Conservation (phyloP, 257 asterid species). For the Schizonepeta tenuifolia region DNA sequence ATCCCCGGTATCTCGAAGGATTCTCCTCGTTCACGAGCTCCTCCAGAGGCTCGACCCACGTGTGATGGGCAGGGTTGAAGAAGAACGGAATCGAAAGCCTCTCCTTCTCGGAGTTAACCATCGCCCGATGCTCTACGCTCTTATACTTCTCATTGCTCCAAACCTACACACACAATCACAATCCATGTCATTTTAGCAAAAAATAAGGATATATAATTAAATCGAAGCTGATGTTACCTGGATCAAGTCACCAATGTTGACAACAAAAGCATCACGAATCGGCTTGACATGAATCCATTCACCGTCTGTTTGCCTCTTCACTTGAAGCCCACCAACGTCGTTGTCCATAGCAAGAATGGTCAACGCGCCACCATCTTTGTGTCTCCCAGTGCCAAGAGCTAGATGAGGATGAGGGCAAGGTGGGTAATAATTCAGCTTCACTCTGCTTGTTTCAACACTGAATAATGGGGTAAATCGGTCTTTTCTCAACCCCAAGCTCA, state of each 20-base stretch:
- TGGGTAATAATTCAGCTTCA: slow-evolving; percentile 71
- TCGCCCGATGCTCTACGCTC: slow-evolving; percentile 34
- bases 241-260: slow-evolving; percentile 67
- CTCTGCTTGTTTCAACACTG: slow-evolving; percentile 50
- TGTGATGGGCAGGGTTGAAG: slow-evolving; percentile 37
- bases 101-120: slow-evolving; percentile 33
- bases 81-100: slow-evolving; percentile 38
- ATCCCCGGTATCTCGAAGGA: slow-evolving; percentile 32
- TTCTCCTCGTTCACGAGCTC: slow-evolving; percentile 33
- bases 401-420: slow-evolving; percentile 67
- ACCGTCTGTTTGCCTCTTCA: slow-evolving; percentile 65
- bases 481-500: slow-evolving; percentile 55
- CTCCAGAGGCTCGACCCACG: slow-evolving; percentile 32
- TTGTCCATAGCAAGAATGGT: slow-evolving; percentile 67
- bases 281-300: slow-evolving; percentile 88
- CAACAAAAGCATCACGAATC: slow-evolving; percentile 57
- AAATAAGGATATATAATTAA: not conserved
- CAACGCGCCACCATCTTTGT: slow-evolving; percentile 64
- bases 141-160: slow-evolving; percentile 33
- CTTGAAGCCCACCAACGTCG: slow-evolving; percentile 70
- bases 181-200: not conserved
- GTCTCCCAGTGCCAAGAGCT: slow-evolving; percentile 76
- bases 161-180: slow-evolving; percentile 14
- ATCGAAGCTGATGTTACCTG: slow-evolving; percentile 45
- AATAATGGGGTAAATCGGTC: slow-evolving; percentile 52